These are phyloP conservation scores for Xylariaceae sp. DNA, from an alignment of 2,329 filamentous ascomycete genomes.

Conservation along the genomic window DNA sequence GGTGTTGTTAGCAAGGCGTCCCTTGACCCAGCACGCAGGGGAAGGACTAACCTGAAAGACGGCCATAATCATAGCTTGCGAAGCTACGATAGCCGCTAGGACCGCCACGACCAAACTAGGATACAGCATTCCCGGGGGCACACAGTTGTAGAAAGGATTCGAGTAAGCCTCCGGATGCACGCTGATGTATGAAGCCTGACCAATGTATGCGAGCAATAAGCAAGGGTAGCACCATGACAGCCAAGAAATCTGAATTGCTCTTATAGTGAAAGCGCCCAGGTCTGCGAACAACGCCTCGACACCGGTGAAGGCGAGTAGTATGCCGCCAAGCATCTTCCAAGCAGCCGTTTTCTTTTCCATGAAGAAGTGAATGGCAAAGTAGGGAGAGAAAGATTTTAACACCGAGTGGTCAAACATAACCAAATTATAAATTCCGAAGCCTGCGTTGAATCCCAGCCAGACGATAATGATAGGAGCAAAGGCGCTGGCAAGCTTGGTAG, in stretches of 20 bases:
- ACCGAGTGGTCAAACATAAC: slow-evolving; percentile 55
- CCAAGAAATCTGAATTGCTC: slow-evolving; percentile 75
- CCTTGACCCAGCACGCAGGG: not conserved
- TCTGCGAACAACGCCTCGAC: slow-evolving; percentile 82
- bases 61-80: slow-evolving; percentile 77
- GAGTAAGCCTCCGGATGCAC: slow-evolving; percentile 58
- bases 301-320: slow-evolving; percentile 74
- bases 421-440: slow-evolving; percentile 66
- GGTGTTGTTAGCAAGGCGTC: slow-evolving; percentile 7
- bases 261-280: slow-evolving; percentile 71
- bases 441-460: slow-evolving; percentile 67
- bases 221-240: slow-evolving; percentile 70
- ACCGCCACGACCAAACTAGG: slow-evolving; percentile 70
- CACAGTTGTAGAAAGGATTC: slow-evolving; percentile 75
- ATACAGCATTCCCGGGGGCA: slow-evolving; percentile 69
- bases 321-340: slow-evolving; percentile 69
- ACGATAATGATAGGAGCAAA: slow-evolving; percentile 70
- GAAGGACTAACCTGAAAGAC: slow-evolving; percentile 61
- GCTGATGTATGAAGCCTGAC: slow-evolving; percentile 75
- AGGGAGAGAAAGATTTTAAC: slow-evolving; percentile 59
- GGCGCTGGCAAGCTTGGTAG: slow-evolving; percentile 57
- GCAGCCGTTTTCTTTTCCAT: slow-evolving; percentile 60
- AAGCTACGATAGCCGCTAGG: slow-evolving; percentile 73
- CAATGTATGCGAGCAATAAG: slow-evolving; percentile 65
- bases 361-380: slow-evolving; percentile 64